Evolutionary conservation across 2,329 filamentous ascomycete species (phyloP).

Genomic region (Bipolaris gigantea): DNA sequence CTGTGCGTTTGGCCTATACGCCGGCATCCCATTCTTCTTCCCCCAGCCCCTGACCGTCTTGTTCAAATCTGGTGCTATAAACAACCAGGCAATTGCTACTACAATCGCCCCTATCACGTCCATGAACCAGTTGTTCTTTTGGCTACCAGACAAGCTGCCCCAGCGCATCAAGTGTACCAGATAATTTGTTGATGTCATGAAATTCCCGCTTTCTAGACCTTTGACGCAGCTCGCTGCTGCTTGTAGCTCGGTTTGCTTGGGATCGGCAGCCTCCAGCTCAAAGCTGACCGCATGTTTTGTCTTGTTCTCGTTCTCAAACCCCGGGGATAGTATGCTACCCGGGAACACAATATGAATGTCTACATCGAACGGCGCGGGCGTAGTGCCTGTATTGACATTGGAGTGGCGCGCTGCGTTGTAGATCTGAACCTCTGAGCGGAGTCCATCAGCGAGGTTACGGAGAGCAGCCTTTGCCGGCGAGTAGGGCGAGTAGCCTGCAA

Average conservation of each 20-base stretch:
- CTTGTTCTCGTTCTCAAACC: constrained; percentile 72
- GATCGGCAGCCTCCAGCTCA: constrained; percentile 80
- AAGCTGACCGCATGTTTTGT: constrained; percentile 80
- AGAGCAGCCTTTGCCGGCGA: constrained; percentile 83
- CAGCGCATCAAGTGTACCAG: constrained; percentile 73
- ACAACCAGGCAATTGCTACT: constrained; percentile 57
- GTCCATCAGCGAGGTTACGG: constrained; percentile 76
- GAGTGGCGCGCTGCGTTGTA: constrained; percentile 68
- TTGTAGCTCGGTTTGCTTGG: constrained; percentile 73
- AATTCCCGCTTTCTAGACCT: constrained; percentile 78
- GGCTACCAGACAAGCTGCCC: constrained; percentile 54
- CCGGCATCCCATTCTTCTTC: constrained; percentile 55
- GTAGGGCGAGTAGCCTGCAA: constrained; percentile 84
- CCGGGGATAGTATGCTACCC: constrained; percentile 77
- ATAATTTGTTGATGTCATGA: constrained; percentile 74
- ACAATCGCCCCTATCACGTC: constrained; percentile 61
- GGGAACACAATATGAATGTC: constrained; percentile 82
- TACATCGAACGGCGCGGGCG: constrained; percentile 63
- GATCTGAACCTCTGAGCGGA: constrained; percentile 80
- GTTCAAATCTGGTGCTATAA: constrained; percentile 61
- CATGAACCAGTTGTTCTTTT: constrained; percentile 55
- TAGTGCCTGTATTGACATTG: constrained; percentile 24
- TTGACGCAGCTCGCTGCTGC: constrained; percentile 71
- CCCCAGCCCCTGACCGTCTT: constrained; percentile 61
- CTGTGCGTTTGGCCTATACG: constrained; percentile 31